These are phyloP conservation scores for Hygrocybe coccinea DNA, from an alignment of 768 basidiomycete genomes.

Conservation along the genomic window DNA sequence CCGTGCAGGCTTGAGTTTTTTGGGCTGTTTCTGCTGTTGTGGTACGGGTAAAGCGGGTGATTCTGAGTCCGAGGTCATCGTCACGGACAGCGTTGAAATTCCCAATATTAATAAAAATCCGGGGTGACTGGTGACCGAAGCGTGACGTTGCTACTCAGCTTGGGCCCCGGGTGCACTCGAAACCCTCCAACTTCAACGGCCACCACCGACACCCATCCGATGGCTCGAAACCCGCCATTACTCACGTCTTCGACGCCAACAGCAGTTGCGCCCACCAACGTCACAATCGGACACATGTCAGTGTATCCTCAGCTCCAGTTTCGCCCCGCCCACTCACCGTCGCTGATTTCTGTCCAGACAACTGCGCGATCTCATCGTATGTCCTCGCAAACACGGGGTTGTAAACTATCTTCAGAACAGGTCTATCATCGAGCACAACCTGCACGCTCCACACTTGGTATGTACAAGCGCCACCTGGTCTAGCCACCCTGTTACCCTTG, in stretches of 20 bases:
- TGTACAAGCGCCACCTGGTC: slow-evolving; percentile 24
- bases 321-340: neutral
- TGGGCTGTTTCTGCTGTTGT: slow-evolving; percentile 24
- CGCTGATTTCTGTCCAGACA: slow-evolving; percentile 41
- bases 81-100: neutral
- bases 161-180: neutral
- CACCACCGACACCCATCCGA: slow-evolving; percentile 15
- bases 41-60: slow-evolving; percentile 6
- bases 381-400: slow-evolving; percentile 59
- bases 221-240: slow-evolving; percentile 46
- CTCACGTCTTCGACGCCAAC: slow-evolving; percentile 43
- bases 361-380: slow-evolving; percentile 72
- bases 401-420: slow-evolving; percentile 56
- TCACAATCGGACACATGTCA: slow-evolving; percentile 62
- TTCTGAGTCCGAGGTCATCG: slow-evolving; percentile 33
- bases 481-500: slow-evolving; percentile 6
- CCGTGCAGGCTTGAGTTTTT: slow-evolving; percentile 85
- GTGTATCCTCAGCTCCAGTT: slow-evolving; percentile 16
- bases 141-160: neutral
- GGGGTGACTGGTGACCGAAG: no score
- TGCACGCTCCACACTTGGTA: slow-evolving; percentile 45
- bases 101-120: no score
- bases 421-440: slow-evolving; percentile 58
- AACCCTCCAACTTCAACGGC: neutral
- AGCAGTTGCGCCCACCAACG: slow-evolving; percentile 36